Base-by-base conservation (phyloP, 192 early-diverging fungal genomes). In the Obelidium mucronatum region DNA sequence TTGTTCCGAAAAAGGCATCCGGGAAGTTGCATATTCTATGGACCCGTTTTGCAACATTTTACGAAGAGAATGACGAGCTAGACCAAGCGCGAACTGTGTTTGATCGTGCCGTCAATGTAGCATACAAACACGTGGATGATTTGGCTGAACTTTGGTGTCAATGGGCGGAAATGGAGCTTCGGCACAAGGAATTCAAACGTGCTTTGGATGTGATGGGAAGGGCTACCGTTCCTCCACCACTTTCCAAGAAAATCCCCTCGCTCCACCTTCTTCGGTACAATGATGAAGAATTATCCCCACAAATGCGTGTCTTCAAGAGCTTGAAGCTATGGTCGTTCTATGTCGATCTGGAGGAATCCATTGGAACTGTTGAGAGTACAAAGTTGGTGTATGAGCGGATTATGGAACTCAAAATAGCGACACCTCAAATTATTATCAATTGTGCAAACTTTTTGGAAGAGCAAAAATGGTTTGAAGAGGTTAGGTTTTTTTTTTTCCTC, bases 401-500 rank as follows among this genome's bases (percentile, higher is more conserved):
- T 59, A 78, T 99, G 79, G 94, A 96, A 56, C 87, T 98, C 39
- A 92, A 94, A 60, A 95, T 99, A 61, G 97, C 97, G 19, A 97
- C 93, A 48, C 93, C 96, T 34, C 96, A 98, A 78, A 92, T 93
- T n/a, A 88, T 99, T 42, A 94, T 97, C 80, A 95, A 99, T 81
- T 98, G 94, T 81, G 95, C 95, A 15, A 84, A 80, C 37, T 96
- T 94, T 76, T 85, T 98, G 68, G 94, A 98, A 78, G 93, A 96
- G 61, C 85, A 93, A 70, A 87, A 90, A 52, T 96, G 90, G 84
- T 97, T 91, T 82, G 98, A 99, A 84, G 98, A 98, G 81, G 87
- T 88, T 76, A 51, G 19, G 22, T 31, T 65, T 39, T 28, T 71
- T 26, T 40, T 61, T 67, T 44, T 11, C 24, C 63, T 64, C n/a